phyloP scores from a whole-genome alignment of 2,329 filamentous ascomycete species.

The Xylaria sp. region DNA sequence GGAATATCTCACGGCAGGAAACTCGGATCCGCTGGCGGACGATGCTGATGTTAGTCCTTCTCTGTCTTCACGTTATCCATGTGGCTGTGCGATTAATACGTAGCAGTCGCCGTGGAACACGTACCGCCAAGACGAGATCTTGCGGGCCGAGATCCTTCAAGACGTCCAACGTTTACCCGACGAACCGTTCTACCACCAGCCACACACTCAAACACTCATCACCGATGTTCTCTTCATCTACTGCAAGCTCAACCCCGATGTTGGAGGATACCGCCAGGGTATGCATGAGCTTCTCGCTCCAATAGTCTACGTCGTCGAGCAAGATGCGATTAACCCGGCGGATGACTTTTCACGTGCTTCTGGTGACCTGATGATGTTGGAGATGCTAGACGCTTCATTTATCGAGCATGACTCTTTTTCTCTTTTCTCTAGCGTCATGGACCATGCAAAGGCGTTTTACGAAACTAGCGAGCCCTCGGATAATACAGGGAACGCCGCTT shows the following conservation, averaged over 20 bases:
- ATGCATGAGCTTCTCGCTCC: slow-evolving; percentile 98
- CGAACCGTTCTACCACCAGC: slow-evolving; percentile 87
- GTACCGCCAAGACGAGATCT: slow-evolving; percentile 83
- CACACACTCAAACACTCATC: slow-evolving; percentile 81
- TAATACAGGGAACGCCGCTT: slow-evolving; percentile 42
- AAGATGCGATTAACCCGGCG: slow-evolving; percentile 76
- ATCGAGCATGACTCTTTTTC: slow-evolving; percentile 93
- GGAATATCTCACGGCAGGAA: slow-evolving; percentile 76
- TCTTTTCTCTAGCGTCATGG: slow-evolving; percentile 88
- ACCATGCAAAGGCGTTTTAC: slow-evolving; percentile 86
- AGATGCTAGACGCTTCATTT: slow-evolving; percentile 76
- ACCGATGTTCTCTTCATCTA: slow-evolving; percentile 93
- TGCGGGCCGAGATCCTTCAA: slow-evolving; percentile 90
- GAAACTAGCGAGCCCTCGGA: slow-evolving; percentile 68
- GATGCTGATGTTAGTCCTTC: slow-evolving; percentile 66
- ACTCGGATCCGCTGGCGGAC: slow-evolving; percentile 86
- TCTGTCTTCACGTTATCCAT: neutral
- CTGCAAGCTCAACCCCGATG: slow-evolving; percentile 87
- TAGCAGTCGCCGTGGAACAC: slow-evolving; percentile 88
- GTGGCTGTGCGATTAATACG: slow-evolving; percentile 34
- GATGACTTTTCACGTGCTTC: slow-evolving; percentile 50
- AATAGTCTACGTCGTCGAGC: slow-evolving; percentile 83
- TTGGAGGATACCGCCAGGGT: slow-evolving; percentile 93
- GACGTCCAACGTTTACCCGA: slow-evolving; percentile 95
- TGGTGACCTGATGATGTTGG: slow-evolving; percentile 66